Percentiles rank a stretch among this genome's conserved stretches.
Evolutionary conservation across 2,329 filamentous ascomycete species (phyloP).

Genomic region (Thelonectria blattea): DNA sequence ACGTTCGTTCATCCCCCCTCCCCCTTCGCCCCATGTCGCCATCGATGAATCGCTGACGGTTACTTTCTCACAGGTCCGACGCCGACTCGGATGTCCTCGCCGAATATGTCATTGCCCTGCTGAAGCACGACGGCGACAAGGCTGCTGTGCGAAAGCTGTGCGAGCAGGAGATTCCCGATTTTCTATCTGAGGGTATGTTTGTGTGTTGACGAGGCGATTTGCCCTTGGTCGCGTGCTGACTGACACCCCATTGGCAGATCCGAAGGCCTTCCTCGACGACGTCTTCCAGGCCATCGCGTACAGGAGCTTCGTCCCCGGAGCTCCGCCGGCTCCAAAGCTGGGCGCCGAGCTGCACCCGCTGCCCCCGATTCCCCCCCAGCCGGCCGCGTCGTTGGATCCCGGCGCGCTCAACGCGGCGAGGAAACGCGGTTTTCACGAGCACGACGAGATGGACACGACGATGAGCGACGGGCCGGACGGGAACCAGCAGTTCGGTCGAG

Average conservation of each 20-base stretch:
- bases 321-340: slow-evolving; percentile 48
- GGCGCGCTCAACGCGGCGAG: slow-evolving; percentile 32
- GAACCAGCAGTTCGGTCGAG: slow-evolving; percentile 46
- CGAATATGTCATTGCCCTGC: slow-evolving; percentile 81
- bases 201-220: not conserved
- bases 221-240: slow-evolving; percentile 18
- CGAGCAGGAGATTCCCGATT: slow-evolving; percentile 75
- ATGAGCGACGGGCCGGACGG: slow-evolving; percentile 35
- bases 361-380: slow-evolving; percentile 10
- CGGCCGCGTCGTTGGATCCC: slow-evolving; percentile 29
- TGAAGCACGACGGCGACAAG: slow-evolving; percentile 71
- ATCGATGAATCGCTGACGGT: slow-evolving; percentile 20
- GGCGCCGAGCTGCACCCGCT: slow-evolving; percentile 20
- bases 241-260: slow-evolving; percentile 34
- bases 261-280: slow-evolving; percentile 68
- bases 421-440: slow-evolving; percentile 48
- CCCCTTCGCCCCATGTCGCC: slow-evolving; percentile 14
- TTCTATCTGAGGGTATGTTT: slow-evolving; percentile 67
- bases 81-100: slow-evolving; percentile 82
- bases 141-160: slow-evolving; percentile 71
- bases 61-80: slow-evolving; percentile 63
- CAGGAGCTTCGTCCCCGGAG: slow-evolving; percentile 66
- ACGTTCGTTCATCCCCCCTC: slow-evolving; percentile 58
- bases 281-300: slow-evolving; percentile 70
- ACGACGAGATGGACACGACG: slow-evolving; percentile 26